phyloP scores from a whole-genome alignment of 2,329 filamentous ascomycete genomes.

The Diaporthe ilicicola region DNA sequence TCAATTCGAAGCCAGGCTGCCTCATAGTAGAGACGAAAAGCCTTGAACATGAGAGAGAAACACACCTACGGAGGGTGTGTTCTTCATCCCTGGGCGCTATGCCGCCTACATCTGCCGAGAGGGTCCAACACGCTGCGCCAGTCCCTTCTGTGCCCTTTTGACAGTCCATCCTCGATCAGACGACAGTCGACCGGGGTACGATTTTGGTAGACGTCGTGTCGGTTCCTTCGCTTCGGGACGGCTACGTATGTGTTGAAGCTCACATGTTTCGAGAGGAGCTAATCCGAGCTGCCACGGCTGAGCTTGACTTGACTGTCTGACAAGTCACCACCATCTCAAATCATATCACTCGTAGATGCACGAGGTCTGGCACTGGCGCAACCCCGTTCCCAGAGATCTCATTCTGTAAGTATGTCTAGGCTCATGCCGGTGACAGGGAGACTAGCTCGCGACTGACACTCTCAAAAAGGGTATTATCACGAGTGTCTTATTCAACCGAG shows the following conservation, averaged over 20 bases:
- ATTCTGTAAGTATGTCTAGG: slow-evolving; percentile 17
- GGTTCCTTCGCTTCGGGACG: neutral
- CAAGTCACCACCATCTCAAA: slow-evolving; percentile 4
- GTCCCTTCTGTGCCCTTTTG: neutral
- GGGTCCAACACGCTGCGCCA: neutral
- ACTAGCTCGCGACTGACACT: slow-evolving; percentile 16
- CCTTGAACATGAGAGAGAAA: neutral
- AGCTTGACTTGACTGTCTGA: neutral
- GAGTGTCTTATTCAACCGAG: neutral
- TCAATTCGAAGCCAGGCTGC: slow-evolving; percentile 8
- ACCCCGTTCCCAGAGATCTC: neutral
- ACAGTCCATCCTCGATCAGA: slow-evolving; percentile 17
- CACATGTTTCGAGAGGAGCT: neutral
- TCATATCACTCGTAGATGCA: neutral
- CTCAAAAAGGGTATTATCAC: slow-evolving; percentile 26
- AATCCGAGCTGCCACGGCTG: neutral
- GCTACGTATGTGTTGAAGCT: slow-evolving; percentile 11
- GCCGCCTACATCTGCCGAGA: neutral
- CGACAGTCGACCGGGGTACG: neutral
- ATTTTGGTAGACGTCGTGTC: neutral
- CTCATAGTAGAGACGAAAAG: slow-evolving; percentile 11
- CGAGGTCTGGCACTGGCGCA: neutral
- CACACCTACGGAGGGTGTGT: neutral
- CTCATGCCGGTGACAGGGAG: slow-evolving; percentile 11
- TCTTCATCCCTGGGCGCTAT: neutral